Evolutionary conservation across 208 protist genomes (phyloP).

Genomic region (Acanthamoeba pearcei): DNA sequence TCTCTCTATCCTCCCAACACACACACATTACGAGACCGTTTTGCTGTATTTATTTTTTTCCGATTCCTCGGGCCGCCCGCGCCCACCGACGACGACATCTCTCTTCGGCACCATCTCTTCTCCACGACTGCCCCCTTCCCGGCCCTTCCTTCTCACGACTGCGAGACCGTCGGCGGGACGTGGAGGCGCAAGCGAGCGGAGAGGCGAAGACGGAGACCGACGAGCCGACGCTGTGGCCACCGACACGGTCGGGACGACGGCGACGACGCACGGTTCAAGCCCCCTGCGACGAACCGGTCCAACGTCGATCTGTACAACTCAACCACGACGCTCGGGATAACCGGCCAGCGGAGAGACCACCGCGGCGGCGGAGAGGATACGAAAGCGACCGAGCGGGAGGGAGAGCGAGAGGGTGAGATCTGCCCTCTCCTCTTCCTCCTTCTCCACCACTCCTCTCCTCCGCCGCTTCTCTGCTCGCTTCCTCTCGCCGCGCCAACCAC

Average conservation of each 20-base stretch:
- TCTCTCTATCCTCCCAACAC: slow-evolving; percentile 4
- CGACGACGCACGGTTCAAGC: too few relatives aligned
- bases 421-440: slow-evolving; percentile 10
- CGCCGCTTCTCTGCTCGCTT: not conserved
- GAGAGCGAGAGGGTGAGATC: slow-evolving; percentile 13
- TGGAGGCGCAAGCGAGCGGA: too few relatives aligned
- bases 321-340: not conserved
- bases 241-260: too few relatives aligned
- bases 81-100: not conserved
- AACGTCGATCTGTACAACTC: slow-evolving; percentile 3
- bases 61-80: not conserved
- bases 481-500: not conserved
- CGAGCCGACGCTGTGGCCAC: too few relatives aligned
- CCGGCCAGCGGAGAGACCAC: too few relatives aligned
- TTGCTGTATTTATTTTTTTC: slow-evolving; percentile 32
- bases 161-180: too few relatives aligned
- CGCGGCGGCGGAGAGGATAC: too few relatives aligned
- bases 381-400: not conserved
- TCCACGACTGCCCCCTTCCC: too few relatives aligned
- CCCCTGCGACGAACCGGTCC: too few relatives aligned
- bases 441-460: not conserved
- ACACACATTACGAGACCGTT: slow-evolving; percentile 13
- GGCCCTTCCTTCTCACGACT: too few relatives aligned
- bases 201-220: too few relatives aligned
- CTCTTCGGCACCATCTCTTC: too few relatives aligned